Conservation (phyloP, 108 stramenopile species). For the Tribonema minus region DNA sequence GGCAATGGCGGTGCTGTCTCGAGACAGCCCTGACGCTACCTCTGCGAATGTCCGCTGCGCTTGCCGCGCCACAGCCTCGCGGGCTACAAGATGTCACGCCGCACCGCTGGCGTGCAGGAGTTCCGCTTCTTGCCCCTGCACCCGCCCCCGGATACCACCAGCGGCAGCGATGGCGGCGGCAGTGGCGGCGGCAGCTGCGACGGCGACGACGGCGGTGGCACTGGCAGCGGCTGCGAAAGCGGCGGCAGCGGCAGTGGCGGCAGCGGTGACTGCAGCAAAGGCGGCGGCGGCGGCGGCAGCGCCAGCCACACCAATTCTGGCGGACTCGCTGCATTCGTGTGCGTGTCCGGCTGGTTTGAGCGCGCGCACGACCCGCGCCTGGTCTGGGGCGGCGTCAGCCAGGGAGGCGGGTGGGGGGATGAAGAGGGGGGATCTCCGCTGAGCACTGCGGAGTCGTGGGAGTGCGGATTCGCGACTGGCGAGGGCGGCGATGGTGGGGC, state of each 20-base stretch:
- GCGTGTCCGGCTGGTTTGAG: constrained; percentile 35
- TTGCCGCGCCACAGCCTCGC: constrained; percentile 6
- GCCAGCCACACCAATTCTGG: no score
- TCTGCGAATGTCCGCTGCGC: background rate
- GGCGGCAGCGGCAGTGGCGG: constrained; percentile 3
- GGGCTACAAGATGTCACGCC: constrained; percentile 30
- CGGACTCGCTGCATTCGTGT: constrained; percentile 35
- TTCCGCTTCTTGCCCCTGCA: constrained; percentile 45
- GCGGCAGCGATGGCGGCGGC: no score
- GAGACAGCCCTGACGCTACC: background rate
- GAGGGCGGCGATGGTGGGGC: no score
- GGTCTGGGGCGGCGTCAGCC: no score
- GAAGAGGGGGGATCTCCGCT: no score
- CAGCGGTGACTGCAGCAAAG: no score
- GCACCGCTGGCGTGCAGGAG: constrained; percentile 29
- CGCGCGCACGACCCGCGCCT: constrained; percentile 30
- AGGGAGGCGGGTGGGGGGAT: no score
- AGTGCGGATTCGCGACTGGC: no score
- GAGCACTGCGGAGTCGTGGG: no score
- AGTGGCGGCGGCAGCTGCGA: constrained; percentile 12
- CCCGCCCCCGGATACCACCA: constrained; percentile 7
- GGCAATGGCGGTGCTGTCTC: background rate
- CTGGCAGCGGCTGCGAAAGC: no score
- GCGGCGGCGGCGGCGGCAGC: no score
- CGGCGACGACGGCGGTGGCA: no score